Evolutionary conservation across 768 basidiomycete genomes (phyloP), one percentile per base, ranked within the genome.

Genomic region (Naematelia aurantialba): DNA sequence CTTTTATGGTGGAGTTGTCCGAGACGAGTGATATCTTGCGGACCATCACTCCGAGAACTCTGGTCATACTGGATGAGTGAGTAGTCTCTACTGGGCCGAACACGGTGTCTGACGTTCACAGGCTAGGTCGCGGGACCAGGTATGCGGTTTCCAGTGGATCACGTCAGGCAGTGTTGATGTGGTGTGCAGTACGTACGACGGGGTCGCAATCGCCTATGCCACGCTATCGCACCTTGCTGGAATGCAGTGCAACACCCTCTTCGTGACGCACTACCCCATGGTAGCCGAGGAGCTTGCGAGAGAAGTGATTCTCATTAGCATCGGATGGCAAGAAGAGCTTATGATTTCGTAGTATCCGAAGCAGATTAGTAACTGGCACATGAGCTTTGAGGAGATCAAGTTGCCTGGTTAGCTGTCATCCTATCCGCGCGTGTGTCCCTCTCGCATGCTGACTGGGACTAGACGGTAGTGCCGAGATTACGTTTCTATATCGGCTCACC

Each of bases 1-100:
- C 79, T 0, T 96, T 97, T 75, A 96, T 96, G 93, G 89, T 97
- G 2, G 94, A 99, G 77, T 87, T 98, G 82, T 82, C 87, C 4
- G 92, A 97, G 74, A 96, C 93, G 0, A 87, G 86, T 67, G 89
- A 96, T 68, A 92, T 97, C 57, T 78, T 98, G 13, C 82, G 85
- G 31, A 80, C 84, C 2, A 88, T 89, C 0, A 88, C 90, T 0
- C 75, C 81, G 2, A 82, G 82, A 27, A 91, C 89, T 52, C 81
- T 98, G 11, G 88, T 99, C 12, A 87, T 99, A 42, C 81, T 97
- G 2, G 94, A 99, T 69, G 81, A 82, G 67, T 76, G 56, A 64
- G 75, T 61, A 21, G 1, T 25, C 1, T 27, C 47, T 27, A n/a
- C 19, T 13, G n/a, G n/a, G n/a, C n/a, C 47, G 5, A 26, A 10